A percentile compares a stretch with the other conserved stretches of the same genome.
Conservation (phyloP, 129 eudicot species). For the Saussurea involucrata region DNA sequence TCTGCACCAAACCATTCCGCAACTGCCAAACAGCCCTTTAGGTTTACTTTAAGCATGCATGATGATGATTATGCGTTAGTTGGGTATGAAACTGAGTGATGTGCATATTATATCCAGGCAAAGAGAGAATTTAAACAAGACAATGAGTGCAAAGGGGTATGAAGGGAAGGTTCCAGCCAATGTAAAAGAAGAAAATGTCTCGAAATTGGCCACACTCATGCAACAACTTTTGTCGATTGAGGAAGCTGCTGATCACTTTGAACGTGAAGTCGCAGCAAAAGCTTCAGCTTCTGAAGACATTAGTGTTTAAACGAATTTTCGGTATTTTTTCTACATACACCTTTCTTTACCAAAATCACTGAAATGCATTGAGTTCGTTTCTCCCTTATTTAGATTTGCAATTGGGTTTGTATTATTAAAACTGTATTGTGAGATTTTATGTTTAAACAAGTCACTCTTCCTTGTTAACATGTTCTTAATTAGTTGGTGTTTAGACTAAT, state of each 20-base stretch:
- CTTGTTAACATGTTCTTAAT: neutral
- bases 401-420: neutral
- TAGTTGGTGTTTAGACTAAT: neutral
- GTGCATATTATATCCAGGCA: conserved; percentile 47
- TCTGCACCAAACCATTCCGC: too few relatives aligned
- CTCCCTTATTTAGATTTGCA: neutral
- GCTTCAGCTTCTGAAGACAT: conserved; percentile 7
- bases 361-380: too few relatives aligned
- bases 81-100: conserved; percentile 5
- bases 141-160: conserved; percentile 68
- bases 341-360: neutral
- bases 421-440: neutral
- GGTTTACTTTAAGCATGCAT: too few relatives aligned
- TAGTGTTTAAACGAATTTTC: neutral
- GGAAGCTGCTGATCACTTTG: conserved; percentile 48
- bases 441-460: too few relatives aligned
- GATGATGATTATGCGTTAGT: neutral
- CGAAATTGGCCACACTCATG: conserved; percentile 48
- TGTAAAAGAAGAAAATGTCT: conserved; percentile 53
- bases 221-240: conserved; percentile 57
- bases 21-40: too few relatives aligned
- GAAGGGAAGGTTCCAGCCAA: conserved; percentile 66
- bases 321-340: neutral
- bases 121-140: conserved; percentile 45
- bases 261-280: conserved; percentile 34